Percentiles rank a stretch among this genome's conserved stretches.
phyloP scores from a whole-genome alignment of 352 stramenopile species.

The Pythium vanterpoolii region DNA sequence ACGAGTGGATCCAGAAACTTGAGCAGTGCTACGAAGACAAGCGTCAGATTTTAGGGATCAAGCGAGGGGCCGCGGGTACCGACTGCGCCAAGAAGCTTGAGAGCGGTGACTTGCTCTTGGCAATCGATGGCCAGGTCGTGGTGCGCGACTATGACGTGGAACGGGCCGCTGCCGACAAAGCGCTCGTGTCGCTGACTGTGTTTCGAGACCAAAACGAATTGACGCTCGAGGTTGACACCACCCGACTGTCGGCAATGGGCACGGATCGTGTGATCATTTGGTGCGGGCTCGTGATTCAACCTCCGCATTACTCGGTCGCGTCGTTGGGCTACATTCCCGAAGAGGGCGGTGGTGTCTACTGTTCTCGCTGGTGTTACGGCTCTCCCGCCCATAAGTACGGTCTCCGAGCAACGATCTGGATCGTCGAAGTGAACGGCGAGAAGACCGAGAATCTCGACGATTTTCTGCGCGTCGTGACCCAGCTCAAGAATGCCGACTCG shows the following conservation, averaged over 20 bases:
- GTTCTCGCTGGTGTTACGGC: constrained; percentile 89
- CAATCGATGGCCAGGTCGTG: constrained; percentile 71
- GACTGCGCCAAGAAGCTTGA: constrained; percentile 65
- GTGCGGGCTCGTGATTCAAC: constrained; percentile 91
- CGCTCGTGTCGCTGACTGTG: constrained; percentile 54
- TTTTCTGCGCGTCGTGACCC: constrained; percentile 81
- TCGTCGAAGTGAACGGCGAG: constrained; percentile 89
- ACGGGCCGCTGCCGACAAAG: constrained; percentile 45
- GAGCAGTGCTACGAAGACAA: constrained; percentile 75
- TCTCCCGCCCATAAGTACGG: constrained; percentile 90
- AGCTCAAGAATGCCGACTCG: constrained; percentile 74
- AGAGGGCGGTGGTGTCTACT: constrained; percentile 84
- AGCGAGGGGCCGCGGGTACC: constrained; percentile 66
- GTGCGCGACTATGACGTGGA: constrained; percentile 84
- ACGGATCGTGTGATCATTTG: constrained; percentile 90
- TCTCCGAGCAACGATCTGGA: constrained; percentile 87
- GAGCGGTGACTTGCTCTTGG: constrained; percentile 83
- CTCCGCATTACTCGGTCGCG: constrained; percentile 82
- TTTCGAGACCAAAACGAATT: constrained; percentile 76
- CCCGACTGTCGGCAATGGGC: constrained; percentile 67
- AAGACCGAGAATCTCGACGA: constrained; percentile 77
- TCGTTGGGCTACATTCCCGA: constrained; percentile 85
- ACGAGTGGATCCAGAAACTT: constrained; percentile 84
- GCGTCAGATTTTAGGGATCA: constrained; percentile 85
- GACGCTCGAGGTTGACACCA: constrained; percentile 53